Percentiles rank a stretch among this genome's conserved stretches.
phyloP scores from a whole-genome alignment of 257 asterid species.

The Nicotiana tomentosiformis region DNA sequence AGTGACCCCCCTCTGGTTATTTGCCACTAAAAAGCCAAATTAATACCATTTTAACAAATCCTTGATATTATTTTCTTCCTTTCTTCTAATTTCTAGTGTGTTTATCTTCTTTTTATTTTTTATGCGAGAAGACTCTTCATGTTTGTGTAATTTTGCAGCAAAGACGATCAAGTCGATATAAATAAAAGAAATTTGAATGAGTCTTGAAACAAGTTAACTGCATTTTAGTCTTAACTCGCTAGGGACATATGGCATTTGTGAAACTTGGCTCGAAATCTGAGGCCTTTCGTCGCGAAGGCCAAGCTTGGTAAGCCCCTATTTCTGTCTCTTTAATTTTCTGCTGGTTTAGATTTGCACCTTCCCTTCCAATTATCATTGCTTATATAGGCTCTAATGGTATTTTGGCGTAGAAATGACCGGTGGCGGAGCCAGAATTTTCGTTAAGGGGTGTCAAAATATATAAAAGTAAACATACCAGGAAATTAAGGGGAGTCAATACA shows the following conservation, averaged over 20 bases:
- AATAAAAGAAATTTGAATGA: neutral
- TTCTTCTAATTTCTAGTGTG: neutral
- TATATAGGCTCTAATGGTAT: too few species aligned
- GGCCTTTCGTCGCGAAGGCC: slow-evolving; percentile 13
- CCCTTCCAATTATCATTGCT: too few species aligned
- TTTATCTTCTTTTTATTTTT: neutral
- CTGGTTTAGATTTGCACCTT: too few species aligned
- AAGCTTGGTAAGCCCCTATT: neutral
- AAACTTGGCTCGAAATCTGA: slow-evolving; percentile 11
- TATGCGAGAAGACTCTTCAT: neutral
- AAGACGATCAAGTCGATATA: neutral
- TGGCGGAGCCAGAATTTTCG: too few species aligned
- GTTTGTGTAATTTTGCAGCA: neutral
- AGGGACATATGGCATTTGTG: slow-evolving; percentile 7
- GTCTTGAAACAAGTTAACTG: neutral
- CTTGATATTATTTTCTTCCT: neutral
- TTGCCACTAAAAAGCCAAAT: too few species aligned
- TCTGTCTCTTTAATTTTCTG: too few species aligned
- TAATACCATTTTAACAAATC: neutral
- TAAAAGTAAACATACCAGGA: too few species aligned
- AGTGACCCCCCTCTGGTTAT: too few species aligned
- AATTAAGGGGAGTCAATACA: too few species aligned
- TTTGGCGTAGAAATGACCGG: too few species aligned
- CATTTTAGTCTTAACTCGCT: neutral
- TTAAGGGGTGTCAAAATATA: too few species aligned